Evolutionary conservation across 768 basidiomycete genomes (phyloP), one percentile per base, ranked within the genome.

Genomic region (Suillus spraguei): DNA sequence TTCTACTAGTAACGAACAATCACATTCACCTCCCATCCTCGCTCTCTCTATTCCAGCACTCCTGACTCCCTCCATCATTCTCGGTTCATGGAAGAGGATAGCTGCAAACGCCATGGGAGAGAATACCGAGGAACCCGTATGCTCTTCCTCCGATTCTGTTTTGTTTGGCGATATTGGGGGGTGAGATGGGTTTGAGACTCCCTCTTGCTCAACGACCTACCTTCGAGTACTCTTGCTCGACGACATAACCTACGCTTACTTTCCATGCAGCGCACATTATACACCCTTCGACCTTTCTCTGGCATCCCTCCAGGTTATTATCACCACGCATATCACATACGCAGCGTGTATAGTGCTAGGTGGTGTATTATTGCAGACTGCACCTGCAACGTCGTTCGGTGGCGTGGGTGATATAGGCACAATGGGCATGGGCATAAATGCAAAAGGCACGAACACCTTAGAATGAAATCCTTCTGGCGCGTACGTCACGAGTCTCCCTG

Each of bases 291-390:
- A 99, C 76, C 85, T 97, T n/a, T 74, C 87, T n/a, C 79, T 97
- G 47, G 94, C 97, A 0, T 83, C 86, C 6, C 66, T 91, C 8
- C 87, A 95, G 60, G 89, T 95, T 0, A 71, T 89, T 14, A 78
- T 91, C 17, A 97, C 95, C 5, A 92, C 91, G 74, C 84, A 86
- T 44, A 82, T 96, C 32, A 91, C 97, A 0, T 97, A 95, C 72
- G 86, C 89, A 2, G 90, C 95, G 0, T 94, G 89, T 46, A 81
- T 88, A 13, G 85, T 92, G 0, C 90, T 97, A 16, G 97, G 94
- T 3, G 87, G 89, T 8, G 88, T 95, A 2, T 80, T 99, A 2
- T 75, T 99, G 14, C 97, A 99, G 75, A 99, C 97, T 0, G 86
- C 94, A 0, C 96, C 96, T 3, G 77, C 81, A 47, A 6, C 49